Evolutionary conservation across 345 rosid species (phyloP).

Genomic region (Brassica juncea): DNA sequence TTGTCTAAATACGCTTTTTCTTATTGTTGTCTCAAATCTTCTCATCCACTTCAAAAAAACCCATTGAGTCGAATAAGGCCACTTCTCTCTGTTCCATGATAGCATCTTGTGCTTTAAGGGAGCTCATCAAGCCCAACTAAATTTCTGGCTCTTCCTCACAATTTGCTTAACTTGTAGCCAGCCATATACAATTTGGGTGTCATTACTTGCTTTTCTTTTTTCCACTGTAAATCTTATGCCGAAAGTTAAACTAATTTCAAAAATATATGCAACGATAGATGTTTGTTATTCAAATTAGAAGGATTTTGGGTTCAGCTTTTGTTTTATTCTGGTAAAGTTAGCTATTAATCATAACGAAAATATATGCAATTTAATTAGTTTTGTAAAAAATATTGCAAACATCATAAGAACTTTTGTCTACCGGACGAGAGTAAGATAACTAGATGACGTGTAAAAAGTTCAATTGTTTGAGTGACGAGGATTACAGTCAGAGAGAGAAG

Average conservation of each 20-base stretch:
- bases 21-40: no score
- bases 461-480: slow-evolving; percentile 20
- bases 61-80: no score
- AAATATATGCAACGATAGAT: not conserved
- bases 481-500: slow-evolving; percentile 17
- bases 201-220: not conserved
- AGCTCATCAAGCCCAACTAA: not conserved
- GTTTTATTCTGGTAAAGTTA: not conserved
- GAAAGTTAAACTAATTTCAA: not conserved
- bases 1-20: not conserved
- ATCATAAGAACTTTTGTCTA: not conserved
- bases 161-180: not conserved
- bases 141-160: not conserved
- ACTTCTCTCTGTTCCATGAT: no score
- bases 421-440: not conserved
- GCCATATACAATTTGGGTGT: not conserved
- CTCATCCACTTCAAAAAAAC: no score
- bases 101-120: not conserved
- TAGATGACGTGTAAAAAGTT: not conserved
- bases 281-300: not conserved
- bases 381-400: not conserved
- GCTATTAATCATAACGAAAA: not conserved
- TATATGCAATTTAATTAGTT: not conserved
- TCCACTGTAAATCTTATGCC: not conserved
- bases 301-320: no score